Percentiles rank a stretch among this genome's conserved stretches.
Evolutionary conservation across 257 asterid genomes (phyloP).

Genomic region (Plantago elongata): DNA sequence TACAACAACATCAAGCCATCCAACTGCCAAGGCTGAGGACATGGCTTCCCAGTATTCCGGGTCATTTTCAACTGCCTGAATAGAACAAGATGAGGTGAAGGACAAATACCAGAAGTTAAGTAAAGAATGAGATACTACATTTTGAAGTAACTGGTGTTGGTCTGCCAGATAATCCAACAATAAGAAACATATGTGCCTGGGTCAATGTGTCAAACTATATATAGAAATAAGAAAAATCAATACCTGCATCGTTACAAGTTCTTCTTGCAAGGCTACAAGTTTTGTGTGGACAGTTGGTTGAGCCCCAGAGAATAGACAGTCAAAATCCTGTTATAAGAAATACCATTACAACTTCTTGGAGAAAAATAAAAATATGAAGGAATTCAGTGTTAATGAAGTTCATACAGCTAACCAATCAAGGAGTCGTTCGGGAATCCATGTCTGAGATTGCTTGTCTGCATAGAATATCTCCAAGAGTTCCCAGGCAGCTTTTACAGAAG

Average conservation of each 20-base stretch:
- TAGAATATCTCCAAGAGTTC: slow-evolving; percentile 90
- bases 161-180: too few species aligned
- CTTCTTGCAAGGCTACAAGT: slow-evolving; percentile 76
- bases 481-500: slow-evolving; percentile 87
- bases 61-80: slow-evolving; percentile 82
- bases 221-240: slow-evolving; percentile 10
- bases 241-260: slow-evolving; percentile 65
- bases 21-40: slow-evolving; percentile 87
- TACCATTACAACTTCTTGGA: slow-evolving; percentile 13
- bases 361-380: slow-evolving; percentile 12
- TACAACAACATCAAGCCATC: slow-evolving; percentile 93
- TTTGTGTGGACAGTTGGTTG: slow-evolving; percentile 67
- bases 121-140: background rate
- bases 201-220: background rate
- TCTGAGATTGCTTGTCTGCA: slow-evolving; percentile 74
- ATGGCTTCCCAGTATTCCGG: slow-evolving; percentile 84
- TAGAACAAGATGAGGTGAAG: slow-evolving; percentile 1
- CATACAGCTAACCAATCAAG: slow-evolving; percentile 93
- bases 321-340: slow-evolving; percentile 58
- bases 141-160: too few species aligned
- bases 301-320: slow-evolving; percentile 63
- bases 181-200: background rate
- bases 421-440: slow-evolving; percentile 85
- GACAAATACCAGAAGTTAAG: slow-evolving; percentile 1
- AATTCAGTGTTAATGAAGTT: slow-evolving; percentile 9